These are phyloP conservation scores for Poronia punctata DNA, from an alignment of 495 filamentous ascomycete genomes.

Conservation along the genomic window DNA sequence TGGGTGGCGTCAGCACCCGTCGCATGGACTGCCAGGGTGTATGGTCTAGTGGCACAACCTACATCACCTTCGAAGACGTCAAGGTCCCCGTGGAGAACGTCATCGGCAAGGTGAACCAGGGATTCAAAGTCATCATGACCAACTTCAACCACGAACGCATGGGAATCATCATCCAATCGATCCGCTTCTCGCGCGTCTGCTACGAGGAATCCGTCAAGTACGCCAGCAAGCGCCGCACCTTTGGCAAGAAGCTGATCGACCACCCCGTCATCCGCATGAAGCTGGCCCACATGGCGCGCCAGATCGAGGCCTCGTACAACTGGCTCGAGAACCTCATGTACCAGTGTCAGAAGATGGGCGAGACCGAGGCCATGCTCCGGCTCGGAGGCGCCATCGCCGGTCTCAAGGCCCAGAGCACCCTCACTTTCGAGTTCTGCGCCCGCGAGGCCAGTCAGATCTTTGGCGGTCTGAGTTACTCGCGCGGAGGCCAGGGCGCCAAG, in stretches of 20 bases:
- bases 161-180: slow-evolving; percentile 94
- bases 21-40: slow-evolving; percentile 99
- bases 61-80: slow-evolving; percentile 96
- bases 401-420: slow-evolving; percentile 86
- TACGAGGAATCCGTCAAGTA: slow-evolving; percentile 95
- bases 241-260: slow-evolving; percentile 91
- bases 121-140: slow-evolving; percentile 97
- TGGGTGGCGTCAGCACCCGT: slow-evolving; percentile 79
- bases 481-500: slow-evolving; percentile 93
- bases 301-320: slow-evolving; percentile 92
- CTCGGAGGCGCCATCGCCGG: slow-evolving; percentile 91
- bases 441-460: slow-evolving; percentile 97
- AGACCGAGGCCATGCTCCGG: slow-evolving; percentile 92
- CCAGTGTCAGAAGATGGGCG: slow-evolving; percentile 86
- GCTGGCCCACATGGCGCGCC: slow-evolving; percentile 93
- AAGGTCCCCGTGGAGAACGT: slow-evolving; percentile 98
- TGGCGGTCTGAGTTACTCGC: slow-evolving; percentile 85
- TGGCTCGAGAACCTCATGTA: slow-evolving; percentile 97
- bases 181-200: slow-evolving; percentile 94
- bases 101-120: slow-evolving; percentile 95
- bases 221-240: slow-evolving; percentile 91
- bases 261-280: slow-evolving; percentile 98
- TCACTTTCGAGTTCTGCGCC: slow-evolving; percentile 95
- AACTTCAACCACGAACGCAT: slow-evolving; percentile 99
- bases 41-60: slow-evolving; percentile 89